Conservation (phyloP, 805 yeast species). For the Starmerella tilneyi region DNA sequence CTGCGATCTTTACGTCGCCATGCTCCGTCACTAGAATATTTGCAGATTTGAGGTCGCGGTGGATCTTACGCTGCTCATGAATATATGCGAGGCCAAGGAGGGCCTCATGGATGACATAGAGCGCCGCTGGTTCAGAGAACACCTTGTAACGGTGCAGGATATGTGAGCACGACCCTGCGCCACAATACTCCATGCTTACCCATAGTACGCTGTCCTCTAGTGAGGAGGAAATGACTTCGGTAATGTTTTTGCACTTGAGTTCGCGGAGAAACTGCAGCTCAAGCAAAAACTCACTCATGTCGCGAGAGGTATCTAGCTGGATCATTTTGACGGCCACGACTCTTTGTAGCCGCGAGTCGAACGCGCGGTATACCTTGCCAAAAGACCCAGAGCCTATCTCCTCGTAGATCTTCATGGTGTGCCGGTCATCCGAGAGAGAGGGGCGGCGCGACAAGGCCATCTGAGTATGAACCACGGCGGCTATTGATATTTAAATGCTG, state of each 20-base stretch:
- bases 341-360: conserved; percentile 32
- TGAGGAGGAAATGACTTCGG: conserved; percentile 55
- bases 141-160: conserved; percentile 42
- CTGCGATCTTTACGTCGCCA: conserved; percentile 74
- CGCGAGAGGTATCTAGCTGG: conserved; percentile 67
- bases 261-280: conserved; percentile 70
- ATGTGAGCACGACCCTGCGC: conserved; percentile 85
- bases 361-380: conserved; percentile 26
- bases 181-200: conserved; percentile 92
- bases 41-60: conserved; percentile 85
- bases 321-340: conserved; percentile 80
- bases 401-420: conserved; percentile 15
- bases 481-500: no score
- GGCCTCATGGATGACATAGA: conserved; percentile 53
- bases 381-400: conserved; percentile 26
- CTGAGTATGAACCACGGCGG: not conserved
- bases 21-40: conserved; percentile 61
- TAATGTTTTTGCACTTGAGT: conserved; percentile 55
- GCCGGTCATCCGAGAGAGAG: not conserved
- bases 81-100: conserved; percentile 65
- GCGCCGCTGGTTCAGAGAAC: conserved; percentile 50
- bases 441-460: not conserved
- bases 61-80: conserved; percentile 66
- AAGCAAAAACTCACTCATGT: conserved; percentile 56
- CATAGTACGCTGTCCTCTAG: conserved; percentile 60